Base-by-base conservation (phyloP, 768 basidiomycete genomes). In the Xerocomus potaroensis region DNA sequence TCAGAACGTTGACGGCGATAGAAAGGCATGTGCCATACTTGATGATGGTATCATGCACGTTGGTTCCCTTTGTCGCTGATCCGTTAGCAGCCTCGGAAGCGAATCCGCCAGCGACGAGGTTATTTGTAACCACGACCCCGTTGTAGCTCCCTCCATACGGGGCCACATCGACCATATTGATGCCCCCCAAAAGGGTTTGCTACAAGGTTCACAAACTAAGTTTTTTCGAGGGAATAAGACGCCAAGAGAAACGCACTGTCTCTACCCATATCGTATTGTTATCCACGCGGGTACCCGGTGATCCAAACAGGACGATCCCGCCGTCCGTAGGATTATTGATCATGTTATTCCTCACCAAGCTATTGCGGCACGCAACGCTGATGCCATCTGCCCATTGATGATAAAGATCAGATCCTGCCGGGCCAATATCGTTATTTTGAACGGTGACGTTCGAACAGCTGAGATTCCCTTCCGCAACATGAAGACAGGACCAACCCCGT, bases 311-410 rank as follows among this genome's bases (percentile, higher is more conserved):
- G 0, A 88, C 85, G 37, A 90, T 86, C 6, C 81, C 87, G 8
- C 88, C 88, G 55, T 90, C 88, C 1, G 88, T 90, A 8, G 88
- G 75, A 45, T 79, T 80, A 53, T 79, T 72, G 37, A 91, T 68
- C 71, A 80, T 73, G 63, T 90, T 91, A 51, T 84, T 80, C 51
- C 73, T 76, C 26, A 90, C 71, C 30, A 78, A 49, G 49, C 76
- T 73, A 60, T 82, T 79, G 50, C 64, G 68, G 60, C 87, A 91
- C 51, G 79, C 79, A 43, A 89, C 62, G 54, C 84, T 87, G 56
- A 91, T 83, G 5, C 88, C 88, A 58, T 90, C 88, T 1, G 88
- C 86, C 88, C 88, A 91, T 61, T 87, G 67, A 51, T 81, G 77
- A 57, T 77, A 86, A 4, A 55, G 50, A 47, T 84, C 81, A 4